Evolutionary conservation across 2,329 filamentous ascomycete genomes (phyloP).

Genomic region (Aspergillus quadrilineatus): DNA sequence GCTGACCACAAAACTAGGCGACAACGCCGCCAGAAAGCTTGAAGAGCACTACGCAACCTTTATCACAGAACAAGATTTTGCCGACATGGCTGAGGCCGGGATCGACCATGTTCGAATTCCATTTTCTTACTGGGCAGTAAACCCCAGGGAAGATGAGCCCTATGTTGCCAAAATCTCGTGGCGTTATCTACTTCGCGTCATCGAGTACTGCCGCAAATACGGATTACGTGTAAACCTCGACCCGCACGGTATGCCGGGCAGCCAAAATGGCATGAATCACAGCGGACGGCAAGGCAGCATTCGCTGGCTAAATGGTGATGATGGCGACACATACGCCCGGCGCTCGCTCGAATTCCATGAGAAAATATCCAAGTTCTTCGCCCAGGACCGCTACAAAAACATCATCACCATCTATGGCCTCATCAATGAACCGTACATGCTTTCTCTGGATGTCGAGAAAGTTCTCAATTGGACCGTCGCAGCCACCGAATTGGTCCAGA

Average conservation of each 20-base stretch:
- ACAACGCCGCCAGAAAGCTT: constrained; percentile 64
- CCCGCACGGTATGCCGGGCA: constrained; percentile 85
- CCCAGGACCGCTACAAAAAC: constrained; percentile 88
- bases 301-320: constrained; percentile 85
- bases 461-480: constrained; percentile 79
- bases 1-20: constrained; percentile 68
- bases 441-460: constrained; percentile 59
- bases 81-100: constrained; percentile 79
- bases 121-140: constrained; percentile 92
- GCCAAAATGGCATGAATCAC: constrained; percentile 98
- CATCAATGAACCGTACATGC: constrained; percentile 91
- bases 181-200: constrained; percentile 87
- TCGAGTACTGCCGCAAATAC: constrained; percentile 91
- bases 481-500: constrained; percentile 70
- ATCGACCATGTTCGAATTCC: constrained; percentile 97
- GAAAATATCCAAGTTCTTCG: constrained; percentile 85
- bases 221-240: constrained; percentile 91
- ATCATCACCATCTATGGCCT: constrained; percentile 91
- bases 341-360: constrained; percentile 85
- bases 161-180: constrained; percentile 85
- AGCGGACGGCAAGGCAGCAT: constrained; percentile 79
- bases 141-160: constrained; percentile 79
- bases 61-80: constrained; percentile 79
- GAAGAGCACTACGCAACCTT: constrained; percentile 92
- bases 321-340: constrained; percentile 74